These are phyloP conservation scores for Rhizoclosmatium globosum DNA, from an alignment of 192 early-diverging fungal species.

Conservation along the genomic window DNA sequence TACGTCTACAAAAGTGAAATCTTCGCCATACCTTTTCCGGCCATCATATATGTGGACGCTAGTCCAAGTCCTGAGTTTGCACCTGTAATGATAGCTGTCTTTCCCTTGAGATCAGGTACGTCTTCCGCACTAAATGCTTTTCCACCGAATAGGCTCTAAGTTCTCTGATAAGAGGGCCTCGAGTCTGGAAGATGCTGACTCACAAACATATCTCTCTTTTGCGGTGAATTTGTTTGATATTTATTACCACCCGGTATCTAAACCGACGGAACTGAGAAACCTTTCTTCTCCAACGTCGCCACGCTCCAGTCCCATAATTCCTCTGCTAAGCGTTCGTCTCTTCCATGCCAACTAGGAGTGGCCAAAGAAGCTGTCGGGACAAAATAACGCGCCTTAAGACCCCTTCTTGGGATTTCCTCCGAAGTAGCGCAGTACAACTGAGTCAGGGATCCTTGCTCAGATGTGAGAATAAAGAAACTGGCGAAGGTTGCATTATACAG, in stretches of 20 bases:
- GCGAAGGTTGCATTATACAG: not conserved
- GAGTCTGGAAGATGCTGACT: not conserved
- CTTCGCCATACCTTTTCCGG: conserved; percentile 17
- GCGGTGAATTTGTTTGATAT: not conserved
- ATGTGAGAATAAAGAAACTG: not conserved
- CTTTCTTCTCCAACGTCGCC: conserved; percentile 33
- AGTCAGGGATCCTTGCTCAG: conserved; percentile 46
- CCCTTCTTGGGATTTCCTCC: conserved; percentile 45
- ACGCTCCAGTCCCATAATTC: conserved; percentile 54
- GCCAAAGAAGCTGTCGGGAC: conserved; percentile 40
- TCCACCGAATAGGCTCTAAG: not conserved
- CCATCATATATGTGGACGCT: conserved; percentile 22
- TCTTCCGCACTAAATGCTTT: not conserved
- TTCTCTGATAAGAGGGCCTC: not conserved
- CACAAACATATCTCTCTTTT: not conserved
- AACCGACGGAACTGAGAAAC: not conserved
- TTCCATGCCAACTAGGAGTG: conserved; percentile 25
- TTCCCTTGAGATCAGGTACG: conserved; percentile 37
- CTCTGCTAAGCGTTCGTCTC: conserved; percentile 42
- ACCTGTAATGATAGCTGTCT: conserved; percentile 42
- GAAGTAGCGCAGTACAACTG: conserved; percentile 57
- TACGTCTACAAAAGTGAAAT: too few relatives aligned
- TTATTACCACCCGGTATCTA: not conserved
- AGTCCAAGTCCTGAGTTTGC: conserved; percentile 30
- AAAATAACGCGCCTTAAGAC: conserved; percentile 48